Evolutionary conservation across 352 stramenopile genomes (phyloP).

Genomic region (Phytophthora sp.): DNA sequence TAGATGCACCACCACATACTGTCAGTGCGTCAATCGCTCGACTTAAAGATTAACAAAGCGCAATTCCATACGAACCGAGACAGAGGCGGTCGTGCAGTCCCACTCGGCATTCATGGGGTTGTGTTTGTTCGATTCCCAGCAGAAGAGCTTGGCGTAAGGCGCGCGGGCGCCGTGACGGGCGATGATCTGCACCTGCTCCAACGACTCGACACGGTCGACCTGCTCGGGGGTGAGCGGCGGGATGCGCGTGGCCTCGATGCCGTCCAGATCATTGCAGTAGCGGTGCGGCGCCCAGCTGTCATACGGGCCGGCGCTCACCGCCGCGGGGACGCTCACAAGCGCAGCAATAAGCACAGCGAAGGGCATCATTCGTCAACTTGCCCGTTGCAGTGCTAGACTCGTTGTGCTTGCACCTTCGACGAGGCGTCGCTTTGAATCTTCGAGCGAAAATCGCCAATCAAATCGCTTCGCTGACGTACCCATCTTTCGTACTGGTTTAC

Average conservation of each 20-base stretch:
- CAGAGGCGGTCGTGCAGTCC: constrained; percentile 73
- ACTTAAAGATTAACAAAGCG: neutral
- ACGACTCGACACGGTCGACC: constrained; percentile 60
- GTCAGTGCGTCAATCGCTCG: neutral
- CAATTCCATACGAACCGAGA: constrained; percentile 55
- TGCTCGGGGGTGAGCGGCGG: constrained; percentile 65
- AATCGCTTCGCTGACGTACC: constrained; percentile 9
- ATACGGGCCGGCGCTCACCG: constrained; percentile 48
- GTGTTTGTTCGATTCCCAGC: constrained; percentile 70
- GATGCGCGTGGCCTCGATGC: constrained; percentile 68
- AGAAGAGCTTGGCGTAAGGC: constrained; percentile 78
- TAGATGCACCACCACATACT: neutral
- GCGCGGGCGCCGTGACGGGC: constrained; percentile 76
- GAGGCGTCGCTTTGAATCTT: constrained; percentile 24
- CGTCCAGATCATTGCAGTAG: constrained; percentile 80
- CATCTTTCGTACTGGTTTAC: constrained; percentile 12
- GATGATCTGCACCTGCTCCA: constrained; percentile 88
- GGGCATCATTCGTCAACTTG: constrained; percentile 29
- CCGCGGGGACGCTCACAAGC: constrained; percentile 14
- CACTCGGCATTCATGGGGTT: constrained; percentile 81
- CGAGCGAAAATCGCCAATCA: constrained; percentile 23
- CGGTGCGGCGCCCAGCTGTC: constrained; percentile 80
- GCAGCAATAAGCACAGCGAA: constrained; percentile 32
- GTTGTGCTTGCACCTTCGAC: neutral
- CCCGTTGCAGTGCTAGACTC: no score